Percentiles rank a stretch among this genome's conserved stretches.
These are phyloP conservation scores for Lachnellula subtilissima DNA, from an alignment of 2,329 filamentous ascomycete genomes.

Conservation along the genomic window DNA sequence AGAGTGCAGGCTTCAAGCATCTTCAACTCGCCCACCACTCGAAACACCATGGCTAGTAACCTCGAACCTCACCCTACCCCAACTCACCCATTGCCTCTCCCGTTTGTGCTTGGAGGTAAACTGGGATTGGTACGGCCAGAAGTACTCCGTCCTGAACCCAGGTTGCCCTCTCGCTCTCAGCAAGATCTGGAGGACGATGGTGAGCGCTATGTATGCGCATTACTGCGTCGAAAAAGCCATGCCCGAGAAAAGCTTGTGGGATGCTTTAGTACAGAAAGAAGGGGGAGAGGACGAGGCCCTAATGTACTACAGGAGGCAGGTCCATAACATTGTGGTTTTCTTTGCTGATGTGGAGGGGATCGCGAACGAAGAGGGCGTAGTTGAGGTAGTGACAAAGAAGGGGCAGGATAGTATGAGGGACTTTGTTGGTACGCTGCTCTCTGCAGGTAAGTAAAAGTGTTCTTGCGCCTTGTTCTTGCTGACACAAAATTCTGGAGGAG, in stretches of 20 bases:
- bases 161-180: not conserved
- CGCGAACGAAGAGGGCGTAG: too few relatives aligned
- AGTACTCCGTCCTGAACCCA: not conserved
- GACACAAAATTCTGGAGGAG: too few relatives aligned
- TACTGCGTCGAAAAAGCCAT: not conserved
- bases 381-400: too few relatives aligned
- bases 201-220: not conserved
- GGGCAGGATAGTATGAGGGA: too few relatives aligned
- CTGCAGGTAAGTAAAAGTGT: too few relatives aligned
- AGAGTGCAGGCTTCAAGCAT: not conserved
- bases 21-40: not conserved
- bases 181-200: not conserved
- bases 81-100: not conserved
- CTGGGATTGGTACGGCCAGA: not conserved
- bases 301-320: not conserved
- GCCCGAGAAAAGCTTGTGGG: not conserved
- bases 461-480: too few relatives aligned
- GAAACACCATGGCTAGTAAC: not conserved
- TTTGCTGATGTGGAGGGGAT: not conserved
- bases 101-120: not conserved
- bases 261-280: not conserved
- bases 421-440: too few relatives aligned
- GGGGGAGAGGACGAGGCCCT: not conserved
- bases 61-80: not conserved
- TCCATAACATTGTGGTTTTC: not conserved